A percentile compares a stretch with the other conserved stretches of the same genome.
phyloP scores from a whole-genome alignment of 108 stramenopile genomes.

The Asterionellopsis glacialis region DNA sequence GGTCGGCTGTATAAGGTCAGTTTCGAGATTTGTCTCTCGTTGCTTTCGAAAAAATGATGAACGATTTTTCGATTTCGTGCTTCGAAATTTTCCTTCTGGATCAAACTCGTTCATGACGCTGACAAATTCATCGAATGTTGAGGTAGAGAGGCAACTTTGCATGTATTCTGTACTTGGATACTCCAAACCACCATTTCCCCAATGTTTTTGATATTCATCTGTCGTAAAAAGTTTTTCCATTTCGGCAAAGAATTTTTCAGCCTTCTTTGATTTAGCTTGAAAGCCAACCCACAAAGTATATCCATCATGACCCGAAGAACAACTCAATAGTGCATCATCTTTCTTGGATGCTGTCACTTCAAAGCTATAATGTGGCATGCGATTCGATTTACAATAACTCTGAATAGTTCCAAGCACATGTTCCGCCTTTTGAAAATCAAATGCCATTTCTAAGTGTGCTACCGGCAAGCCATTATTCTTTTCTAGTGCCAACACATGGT shows the following conservation, averaged over 20 bases:
- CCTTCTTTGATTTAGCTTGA: conserved; percentile 9
- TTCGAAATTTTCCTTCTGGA: conserved; percentile 18
- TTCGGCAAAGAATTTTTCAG: conserved; percentile 12
- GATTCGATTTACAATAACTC: conserved; percentile 2
- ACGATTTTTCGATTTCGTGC: conserved; percentile 1
- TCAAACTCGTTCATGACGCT: conserved; percentile 9
- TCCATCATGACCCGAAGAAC: conserved; percentile 6
- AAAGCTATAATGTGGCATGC: conserved; percentile 15
- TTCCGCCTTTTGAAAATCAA: conserved; percentile 4
- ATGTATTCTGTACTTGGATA: conserved; percentile 4
- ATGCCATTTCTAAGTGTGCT: conserved; percentile 12
- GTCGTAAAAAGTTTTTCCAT: conserved; percentile 7
- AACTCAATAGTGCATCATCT: conserved; percentile 16
- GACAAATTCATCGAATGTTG: background rate
- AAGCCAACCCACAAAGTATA: conserved; percentile 15
- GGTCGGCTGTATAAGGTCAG: too few relatives aligned
- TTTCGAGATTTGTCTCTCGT: too few relatives aligned
- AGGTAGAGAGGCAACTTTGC: too few relatives aligned
- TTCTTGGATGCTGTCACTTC: conserved; percentile 14
- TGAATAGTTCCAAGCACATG: conserved; percentile 2
- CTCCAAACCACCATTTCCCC: conserved; percentile 10
- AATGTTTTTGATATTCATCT: conserved; percentile 11
- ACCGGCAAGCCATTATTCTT: conserved; percentile 13
- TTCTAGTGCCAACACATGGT: conserved; percentile 12
- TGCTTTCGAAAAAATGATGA: too few relatives aligned